Evolutionary conservation across 495 filamentous ascomycete species (phyloP).

Genomic region (Talaromyces adpressus): DNA sequence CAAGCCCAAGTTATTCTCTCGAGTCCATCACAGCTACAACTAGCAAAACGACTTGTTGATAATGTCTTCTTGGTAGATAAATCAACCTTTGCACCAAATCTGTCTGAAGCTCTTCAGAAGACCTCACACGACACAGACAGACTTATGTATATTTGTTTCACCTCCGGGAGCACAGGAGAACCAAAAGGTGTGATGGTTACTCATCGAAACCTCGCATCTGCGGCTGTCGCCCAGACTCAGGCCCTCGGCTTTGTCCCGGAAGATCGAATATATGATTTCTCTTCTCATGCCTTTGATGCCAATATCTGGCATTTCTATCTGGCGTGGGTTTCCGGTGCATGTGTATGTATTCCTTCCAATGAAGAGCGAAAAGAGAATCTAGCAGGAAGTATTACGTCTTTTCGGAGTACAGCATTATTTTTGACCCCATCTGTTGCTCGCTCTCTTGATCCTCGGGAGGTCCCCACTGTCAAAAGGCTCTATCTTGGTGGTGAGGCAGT

Average conservation of each 20-base stretch:
- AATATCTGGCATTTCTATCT: slow-evolving; percentile 34
- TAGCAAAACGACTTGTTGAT: slow-evolving; percentile 16
- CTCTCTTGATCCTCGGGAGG: slow-evolving; percentile 14
- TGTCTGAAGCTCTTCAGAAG: background rate
- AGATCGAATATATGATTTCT: slow-evolving; percentile 10
- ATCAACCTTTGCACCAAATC: background rate
- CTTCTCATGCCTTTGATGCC: slow-evolving; percentile 17
- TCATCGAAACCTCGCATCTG: slow-evolving; percentile 17
- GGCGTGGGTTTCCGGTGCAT: slow-evolving; percentile 13
- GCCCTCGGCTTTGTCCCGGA: slow-evolving; percentile 44
- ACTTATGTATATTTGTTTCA: slow-evolving; percentile 23
- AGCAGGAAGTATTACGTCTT: slow-evolving; percentile 13
- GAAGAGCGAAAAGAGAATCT: slow-evolving; percentile 7
- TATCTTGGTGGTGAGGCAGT: slow-evolving; percentile 18
- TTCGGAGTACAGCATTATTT: slow-evolving; percentile 16
- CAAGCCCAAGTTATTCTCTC: slow-evolving; percentile 15
- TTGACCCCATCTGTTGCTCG: slow-evolving; percentile 21
- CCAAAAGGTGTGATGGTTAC: slow-evolving; percentile 37
- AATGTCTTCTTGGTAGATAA: background rate
- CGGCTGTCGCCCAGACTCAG: slow-evolving; percentile 16
- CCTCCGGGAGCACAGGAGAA: slow-evolving; percentile 32
- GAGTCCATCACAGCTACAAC: slow-evolving; percentile 4
- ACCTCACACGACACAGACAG: slow-evolving; percentile 3
- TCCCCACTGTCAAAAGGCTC: slow-evolving; percentile 18
- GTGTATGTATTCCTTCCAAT: slow-evolving; percentile 17